A percentile compares a stretch with the other conserved stretches of the same genome.
phyloP scores from a whole-genome alignment of 192 early-diverging fungal genomes.

The Kickxella alabastrina region DNA sequence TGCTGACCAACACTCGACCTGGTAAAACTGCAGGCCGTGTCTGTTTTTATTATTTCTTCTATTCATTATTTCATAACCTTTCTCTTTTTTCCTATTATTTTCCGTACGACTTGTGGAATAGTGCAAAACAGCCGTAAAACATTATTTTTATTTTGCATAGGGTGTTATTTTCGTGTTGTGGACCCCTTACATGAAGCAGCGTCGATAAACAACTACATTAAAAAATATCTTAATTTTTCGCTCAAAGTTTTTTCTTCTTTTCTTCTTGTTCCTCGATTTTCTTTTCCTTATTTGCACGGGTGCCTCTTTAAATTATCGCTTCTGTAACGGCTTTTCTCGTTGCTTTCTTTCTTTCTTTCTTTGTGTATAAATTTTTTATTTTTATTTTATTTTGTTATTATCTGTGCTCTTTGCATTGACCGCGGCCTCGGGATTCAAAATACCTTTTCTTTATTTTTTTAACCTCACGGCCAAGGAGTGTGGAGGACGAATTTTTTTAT shows the following conservation, averaged over 20 bases:
- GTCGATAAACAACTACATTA: neutral
- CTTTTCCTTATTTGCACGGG: no score
- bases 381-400: neutral
- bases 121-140: neutral
- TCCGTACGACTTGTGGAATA: neutral
- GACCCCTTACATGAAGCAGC: constrained; percentile 4
- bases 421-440: no score
- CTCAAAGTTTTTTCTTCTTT: neutral
- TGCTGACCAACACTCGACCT: constrained; percentile 13
- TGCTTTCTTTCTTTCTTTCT: constrained; percentile 3
- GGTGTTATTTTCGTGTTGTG: no score
- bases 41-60: constrained; percentile 10
- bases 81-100: neutral
- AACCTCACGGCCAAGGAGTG: no score
- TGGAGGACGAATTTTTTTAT: no score
- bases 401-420: neutral
- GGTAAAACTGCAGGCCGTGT: constrained; percentile 3
- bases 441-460: no score
- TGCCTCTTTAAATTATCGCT: no score
- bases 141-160: no score
- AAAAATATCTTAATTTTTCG: no score
- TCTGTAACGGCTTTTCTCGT: no score
- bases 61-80: no score
- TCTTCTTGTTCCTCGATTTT: neutral
- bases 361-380: constrained; percentile 2